These are phyloP conservation scores for Geotrichum phurueaensis DNA, from an alignment of 1,139 yeast genomes.

Conservation along the genomic window DNA sequence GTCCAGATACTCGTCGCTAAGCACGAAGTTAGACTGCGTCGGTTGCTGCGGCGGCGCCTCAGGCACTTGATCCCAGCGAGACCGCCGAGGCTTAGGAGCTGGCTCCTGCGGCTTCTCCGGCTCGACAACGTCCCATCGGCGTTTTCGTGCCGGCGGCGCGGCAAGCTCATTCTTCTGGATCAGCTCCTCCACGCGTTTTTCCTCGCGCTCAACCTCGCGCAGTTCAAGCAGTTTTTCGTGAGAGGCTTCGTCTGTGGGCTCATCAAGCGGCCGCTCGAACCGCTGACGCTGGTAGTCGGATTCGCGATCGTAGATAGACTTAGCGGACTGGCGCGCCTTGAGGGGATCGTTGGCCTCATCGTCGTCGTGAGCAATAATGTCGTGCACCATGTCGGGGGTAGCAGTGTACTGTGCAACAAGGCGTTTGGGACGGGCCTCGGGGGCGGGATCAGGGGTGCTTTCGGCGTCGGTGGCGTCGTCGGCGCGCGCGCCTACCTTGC, in stretches of 20 bases:
- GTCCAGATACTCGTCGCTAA: constrained; percentile 48
- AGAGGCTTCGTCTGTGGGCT: constrained; percentile 22
- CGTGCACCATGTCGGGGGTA: constrained; percentile 28
- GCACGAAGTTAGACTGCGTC: constrained; percentile 39
- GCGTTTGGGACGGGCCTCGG: constrained; percentile 11
- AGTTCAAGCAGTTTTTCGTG: constrained; percentile 30
- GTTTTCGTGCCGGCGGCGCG: constrained; percentile 20
- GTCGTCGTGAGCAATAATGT: constrained; percentile 34
- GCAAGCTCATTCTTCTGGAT: constrained; percentile 25
- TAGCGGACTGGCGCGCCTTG: constrained; percentile 30
- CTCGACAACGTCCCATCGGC: constrained; percentile 18
- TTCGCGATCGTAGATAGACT: constrained; percentile 36
- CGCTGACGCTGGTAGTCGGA: constrained; percentile 42
- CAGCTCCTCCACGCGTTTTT: constrained; percentile 27
- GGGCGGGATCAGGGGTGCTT: constrained; percentile 1
- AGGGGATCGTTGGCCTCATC: constrained; percentile 34
- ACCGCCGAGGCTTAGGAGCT: constrained; percentile 15
- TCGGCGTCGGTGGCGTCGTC: background rate
- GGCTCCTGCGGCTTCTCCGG: constrained; percentile 19
- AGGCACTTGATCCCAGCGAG: constrained; percentile 24
- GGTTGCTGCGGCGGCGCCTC: constrained; percentile 29
- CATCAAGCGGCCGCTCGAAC: constrained; percentile 35
- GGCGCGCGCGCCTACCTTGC: background rate
- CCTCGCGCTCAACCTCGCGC: constrained; percentile 34
- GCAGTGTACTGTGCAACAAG: constrained; percentile 34